Evolutionary conservation across 2,329 filamentous ascomycete genomes (phyloP), one percentile per base, ranked within the genome.

Genomic region (Stachybotrys chlorohalonatus): DNA sequence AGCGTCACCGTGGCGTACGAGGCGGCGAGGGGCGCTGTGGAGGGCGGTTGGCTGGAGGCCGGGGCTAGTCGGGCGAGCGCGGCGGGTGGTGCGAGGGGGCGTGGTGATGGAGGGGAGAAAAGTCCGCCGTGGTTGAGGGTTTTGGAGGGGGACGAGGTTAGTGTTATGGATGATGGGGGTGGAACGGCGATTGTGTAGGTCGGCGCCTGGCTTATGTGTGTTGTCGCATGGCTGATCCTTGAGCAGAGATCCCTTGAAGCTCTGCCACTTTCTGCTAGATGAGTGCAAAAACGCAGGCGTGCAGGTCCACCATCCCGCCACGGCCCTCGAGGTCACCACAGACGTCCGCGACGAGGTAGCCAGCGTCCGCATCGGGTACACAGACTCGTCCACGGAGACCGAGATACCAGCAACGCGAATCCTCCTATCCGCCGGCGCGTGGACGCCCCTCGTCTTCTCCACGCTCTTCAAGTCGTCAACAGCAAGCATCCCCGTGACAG

Each of bases 351-450:
- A 76, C 42, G 66, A 75, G 52, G 65, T 89, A 52, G 75, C 75
- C 2, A 76, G 74, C 36, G 67, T 89, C 13, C 70, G 73, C 31
- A 73, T 87, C 3, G 62, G 73, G 9, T 72, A 76, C 54, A 69
- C 70, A 2, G 62, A 69, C 50, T 70, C 72, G 6, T 74, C 73
- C 13, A 68, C 68, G 7, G 75, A 78, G 62, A 73, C 68, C 2
- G 72, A 80, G 48, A 64, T 92, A 2, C 77, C 84, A 0, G 89
- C 86, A 63, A 81, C 79, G 0, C 79, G 81, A 11, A 66, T 93
- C 30, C 71, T 92, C 15, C 76, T 93, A 56, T 73, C 86, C 0
- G 80, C 86, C 0, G 89, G 89, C 3, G 80, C 83, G 3, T 93
- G 89, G 89, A 86, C 87, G 0, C 77, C 82, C 0, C 69, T 71